Conservation (phyloP, 1,139 yeast species). For the Yamadazyma triangularis region DNA sequence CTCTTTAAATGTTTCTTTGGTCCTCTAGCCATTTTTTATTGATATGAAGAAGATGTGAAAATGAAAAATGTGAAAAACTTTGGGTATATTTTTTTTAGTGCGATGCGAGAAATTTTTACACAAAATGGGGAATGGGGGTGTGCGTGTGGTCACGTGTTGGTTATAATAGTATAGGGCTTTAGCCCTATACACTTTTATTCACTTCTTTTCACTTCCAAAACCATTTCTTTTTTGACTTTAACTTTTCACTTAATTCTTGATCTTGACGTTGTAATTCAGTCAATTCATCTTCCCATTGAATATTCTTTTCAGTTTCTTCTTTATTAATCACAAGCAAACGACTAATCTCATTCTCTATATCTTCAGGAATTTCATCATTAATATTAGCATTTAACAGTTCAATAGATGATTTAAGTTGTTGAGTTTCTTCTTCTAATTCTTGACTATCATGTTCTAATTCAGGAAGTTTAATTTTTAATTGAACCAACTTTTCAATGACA, state of each 20-base stretch:
- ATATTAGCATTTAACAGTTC: conserved; percentile 45
- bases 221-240: conserved; percentile 20
- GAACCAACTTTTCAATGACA: conserved; percentile 40
- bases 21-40: conserved; percentile 24
- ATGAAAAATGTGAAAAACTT: neutral
- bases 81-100: conserved; percentile 1
- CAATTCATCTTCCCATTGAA: conserved; percentile 48
- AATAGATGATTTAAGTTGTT: conserved; percentile 50
- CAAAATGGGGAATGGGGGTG: too few species aligned
- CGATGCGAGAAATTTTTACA: too few species aligned
- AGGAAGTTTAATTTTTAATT: conserved; percentile 37
- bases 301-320: conserved; percentile 54
- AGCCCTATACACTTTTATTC: too few species aligned
- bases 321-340: conserved; percentile 48
- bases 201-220: conserved; percentile 9
- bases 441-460: conserved; percentile 72
- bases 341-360: conserved; percentile 45
- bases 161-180: too few species aligned
- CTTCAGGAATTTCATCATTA: conserved; percentile 30
- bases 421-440: conserved; percentile 62
- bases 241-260: conserved; percentile 21
- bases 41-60: conserved; percentile 1
- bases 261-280: conserved; percentile 24
- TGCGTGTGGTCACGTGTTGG: too few species aligned
- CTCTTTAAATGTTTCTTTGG: conserved; percentile 42